A percentile compares a stretch with the other conserved stretches of the same genome.
Conservation (phyloP, 139 green algal genomes). For the Deuterostichococcus epilithicus region DNA sequence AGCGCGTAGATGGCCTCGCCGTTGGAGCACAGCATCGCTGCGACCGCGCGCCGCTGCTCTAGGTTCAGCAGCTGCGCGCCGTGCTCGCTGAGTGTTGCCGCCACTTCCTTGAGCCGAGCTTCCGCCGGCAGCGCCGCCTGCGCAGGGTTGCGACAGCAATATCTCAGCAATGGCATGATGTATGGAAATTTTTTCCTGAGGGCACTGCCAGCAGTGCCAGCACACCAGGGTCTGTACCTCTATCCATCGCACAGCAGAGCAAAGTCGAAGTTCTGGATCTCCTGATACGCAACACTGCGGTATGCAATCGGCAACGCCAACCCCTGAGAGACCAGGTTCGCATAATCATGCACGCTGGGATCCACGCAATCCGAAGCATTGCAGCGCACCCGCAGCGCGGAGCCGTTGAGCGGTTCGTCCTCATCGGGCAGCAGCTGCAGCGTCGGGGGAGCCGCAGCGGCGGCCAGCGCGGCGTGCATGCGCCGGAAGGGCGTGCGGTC, state of each 20-base stretch:
- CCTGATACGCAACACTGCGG: too few relatives aligned
- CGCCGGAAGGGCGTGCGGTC: slow-evolving; percentile 28
- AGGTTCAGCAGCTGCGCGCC: slow-evolving; percentile 40
- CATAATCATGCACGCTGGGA: too few relatives aligned
- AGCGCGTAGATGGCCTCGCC: slow-evolving; percentile 44
- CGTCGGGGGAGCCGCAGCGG: not conserved
- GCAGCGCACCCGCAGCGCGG: not conserved
- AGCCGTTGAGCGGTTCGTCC: not conserved
- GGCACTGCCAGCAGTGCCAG: too few relatives aligned
- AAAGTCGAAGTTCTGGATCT: too few relatives aligned
- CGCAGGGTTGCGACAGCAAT: too few relatives aligned
- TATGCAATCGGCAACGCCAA: too few relatives aligned
- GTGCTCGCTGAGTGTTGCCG: slow-evolving; percentile 1
- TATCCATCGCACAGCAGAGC: too few relatives aligned
- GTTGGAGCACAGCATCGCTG: slow-evolving; percentile 35
- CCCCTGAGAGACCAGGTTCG: too few relatives aligned
- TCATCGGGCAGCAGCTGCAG: slow-evolving; percentile 8
- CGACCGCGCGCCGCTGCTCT: slow-evolving; percentile 55
- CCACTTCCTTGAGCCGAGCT: slow-evolving; percentile 2
- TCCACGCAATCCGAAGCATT: too few relatives aligned
- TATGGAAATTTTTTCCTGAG: too few relatives aligned
- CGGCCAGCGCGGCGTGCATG: slow-evolving; percentile 37
- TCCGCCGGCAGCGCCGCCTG: not conserved
- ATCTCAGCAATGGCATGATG: too few relatives aligned
- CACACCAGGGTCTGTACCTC: too few relatives aligned